Base-by-base conservation (phyloP, 1,139 yeast genomes). In the Yamadazyma sp. region DNA sequence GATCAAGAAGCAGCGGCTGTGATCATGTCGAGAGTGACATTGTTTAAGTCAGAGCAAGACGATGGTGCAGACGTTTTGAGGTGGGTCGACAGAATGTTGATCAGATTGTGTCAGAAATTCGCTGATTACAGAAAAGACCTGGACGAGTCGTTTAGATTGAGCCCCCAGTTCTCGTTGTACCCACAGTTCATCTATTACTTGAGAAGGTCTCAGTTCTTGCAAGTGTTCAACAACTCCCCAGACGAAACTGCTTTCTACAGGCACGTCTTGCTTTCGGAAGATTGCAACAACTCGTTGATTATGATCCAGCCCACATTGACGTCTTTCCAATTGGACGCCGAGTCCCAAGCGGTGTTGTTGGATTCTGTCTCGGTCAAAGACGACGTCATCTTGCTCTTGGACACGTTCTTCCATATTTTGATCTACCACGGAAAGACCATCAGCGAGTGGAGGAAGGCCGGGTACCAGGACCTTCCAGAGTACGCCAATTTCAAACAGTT, bases 1-100 rank as follows among this genome's bases (percentile, higher is more conserved):
- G 99, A 92, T 65, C 98, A 94, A 69, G 98, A 92, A 64, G 97
- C 98, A 15, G 97, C 98, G 9, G 96, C 98, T 7, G 98, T 91
- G 1, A 73, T 92, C 49, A 87, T 91, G 89, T 86, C 98, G 1
- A 78, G 98, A 61, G 83, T 92, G 43, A 95, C 97, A 4, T 89
- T 92, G 39, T 86, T 79, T 73, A 92, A 87, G 68, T 81, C 92
- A 33, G 91, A 92, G 66, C 86, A 80, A 53, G 77, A 71, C 44
- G 78, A 73, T 48, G 77, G 77, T 12, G 77, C 77, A 14, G 78
- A 73, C 50, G 78, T 73, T 4, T 66, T 73, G 47, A 62, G 77
- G 52, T 73, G 78, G 78, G 68, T 73, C 39, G 78, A 73, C 53
- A 65, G 77, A 41, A 72, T 71, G 73, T 64, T 73, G 53, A 72